Evolutionary conservation across 2,329 filamentous ascomycete species (phyloP).

Genomic region (Rhynchosporium agropyri): DNA sequence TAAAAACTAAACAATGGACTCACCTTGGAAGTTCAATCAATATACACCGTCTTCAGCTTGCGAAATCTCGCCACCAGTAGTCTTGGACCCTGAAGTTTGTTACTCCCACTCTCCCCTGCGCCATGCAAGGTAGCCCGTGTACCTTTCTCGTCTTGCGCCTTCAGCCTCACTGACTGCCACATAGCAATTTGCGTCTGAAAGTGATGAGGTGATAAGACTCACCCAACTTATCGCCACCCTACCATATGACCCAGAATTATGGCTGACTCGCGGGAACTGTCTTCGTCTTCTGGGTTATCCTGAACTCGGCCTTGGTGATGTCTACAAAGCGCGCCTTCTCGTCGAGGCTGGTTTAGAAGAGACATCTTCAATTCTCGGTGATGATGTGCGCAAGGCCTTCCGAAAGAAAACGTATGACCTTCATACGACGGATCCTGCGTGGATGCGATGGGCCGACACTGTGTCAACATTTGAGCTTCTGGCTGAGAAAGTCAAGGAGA

Average conservation of each 20-base stretch:
- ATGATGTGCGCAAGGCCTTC: constrained; percentile 38
- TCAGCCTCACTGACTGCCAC: constrained; percentile 23
- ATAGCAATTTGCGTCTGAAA: constrained; percentile 32
- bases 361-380: constrained; percentile 30
- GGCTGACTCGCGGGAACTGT: constrained; percentile 36
- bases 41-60: constrained; percentile 35
- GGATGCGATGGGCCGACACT: constrained; percentile 29
- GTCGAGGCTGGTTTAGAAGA: constrained; percentile 35
- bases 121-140: constrained; percentile 16
- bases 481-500: constrained; percentile 24
- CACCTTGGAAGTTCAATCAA: constrained; percentile 30
- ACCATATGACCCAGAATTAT: constrained; percentile 39
- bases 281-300: constrained; percentile 40
- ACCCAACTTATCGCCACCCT: constrained; percentile 29
- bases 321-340: constrained; percentile 41
- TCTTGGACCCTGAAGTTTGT: constrained; percentile 34
- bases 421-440: constrained; percentile 36
- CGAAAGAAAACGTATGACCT: constrained; percentile 33
- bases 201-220: constrained; percentile 27
- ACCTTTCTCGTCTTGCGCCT: constrained; percentile 11
- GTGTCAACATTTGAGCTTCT: constrained; percentile 35
- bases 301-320: constrained; percentile 41
- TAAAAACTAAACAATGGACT: constrained; percentile 27
- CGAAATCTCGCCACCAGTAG: constrained; percentile 31
- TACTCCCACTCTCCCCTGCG: constrained; percentile 17